Conservation (phyloP, 2,329 filamentous ascomycete genomes). For the Tricladium varicosporioides region DNA sequence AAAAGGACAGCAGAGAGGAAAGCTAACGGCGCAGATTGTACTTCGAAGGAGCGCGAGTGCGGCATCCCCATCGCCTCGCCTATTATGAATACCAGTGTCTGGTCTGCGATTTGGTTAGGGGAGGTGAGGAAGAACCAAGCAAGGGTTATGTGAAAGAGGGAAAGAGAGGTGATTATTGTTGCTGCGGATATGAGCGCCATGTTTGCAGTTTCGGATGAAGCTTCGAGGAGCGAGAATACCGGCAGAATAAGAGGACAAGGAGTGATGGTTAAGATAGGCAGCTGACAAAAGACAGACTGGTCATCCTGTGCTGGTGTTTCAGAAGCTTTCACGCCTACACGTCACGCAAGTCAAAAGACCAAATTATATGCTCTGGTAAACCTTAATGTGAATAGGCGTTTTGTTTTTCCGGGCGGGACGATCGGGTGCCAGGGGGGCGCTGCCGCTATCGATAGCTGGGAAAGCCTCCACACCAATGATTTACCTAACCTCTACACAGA, state of each 20-base stretch:
- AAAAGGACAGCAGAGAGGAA: slow-evolving; percentile 69
- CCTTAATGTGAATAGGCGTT: slow-evolving; percentile 8
- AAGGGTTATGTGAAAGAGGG: slow-evolving; percentile 80
- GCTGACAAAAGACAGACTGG: not conserved
- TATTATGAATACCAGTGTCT: slow-evolving; percentile 76
- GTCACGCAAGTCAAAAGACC: not conserved
- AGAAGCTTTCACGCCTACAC: not conserved
- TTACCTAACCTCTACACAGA: too few relatives aligned
- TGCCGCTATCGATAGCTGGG: not conserved
- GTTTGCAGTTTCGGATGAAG: slow-evolving; percentile 22
- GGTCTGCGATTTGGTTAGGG: slow-evolving; percentile 71
- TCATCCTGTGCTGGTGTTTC: not conserved
- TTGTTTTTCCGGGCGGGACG: slow-evolving; percentile 3
- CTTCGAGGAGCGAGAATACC: too few relatives aligned
- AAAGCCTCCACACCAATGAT: not conserved
- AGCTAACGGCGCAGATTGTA: slow-evolving; percentile 67
- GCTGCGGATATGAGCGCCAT: slow-evolving; percentile 83
- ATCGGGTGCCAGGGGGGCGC: slow-evolving; percentile 1
- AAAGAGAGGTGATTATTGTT: slow-evolving; percentile 77
- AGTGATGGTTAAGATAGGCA: not conserved
- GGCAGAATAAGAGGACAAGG: too few relatives aligned
- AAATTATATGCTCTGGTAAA: not conserved
- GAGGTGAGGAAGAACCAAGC: slow-evolving; percentile 80
- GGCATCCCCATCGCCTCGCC: slow-evolving; percentile 83
- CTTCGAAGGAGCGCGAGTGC: slow-evolving; percentile 63